phyloP scores from a whole-genome alignment of 768 basidiomycete species.

The Serendipita sp. region DNA sequence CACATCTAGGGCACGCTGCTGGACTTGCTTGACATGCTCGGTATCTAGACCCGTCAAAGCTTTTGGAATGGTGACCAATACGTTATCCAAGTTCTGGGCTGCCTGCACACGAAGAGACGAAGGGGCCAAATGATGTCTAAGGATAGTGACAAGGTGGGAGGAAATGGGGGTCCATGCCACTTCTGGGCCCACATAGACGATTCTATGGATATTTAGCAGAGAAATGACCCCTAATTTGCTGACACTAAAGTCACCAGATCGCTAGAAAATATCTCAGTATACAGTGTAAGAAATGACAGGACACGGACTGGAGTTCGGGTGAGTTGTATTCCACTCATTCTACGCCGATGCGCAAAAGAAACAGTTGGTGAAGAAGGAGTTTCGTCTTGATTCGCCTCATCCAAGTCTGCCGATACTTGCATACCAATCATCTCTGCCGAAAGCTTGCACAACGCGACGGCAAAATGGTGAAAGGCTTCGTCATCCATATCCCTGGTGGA shows the following conservation, averaged over 20 bases:
- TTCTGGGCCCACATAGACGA: conserved; percentile 68
- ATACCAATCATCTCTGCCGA: conserved; percentile 90
- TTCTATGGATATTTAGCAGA: conserved; percentile 69
- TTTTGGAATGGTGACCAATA: conserved; percentile 61
- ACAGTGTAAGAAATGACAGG: background rate
- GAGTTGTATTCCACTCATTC: conserved; percentile 80
- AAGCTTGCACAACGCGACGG: conserved; percentile 63
- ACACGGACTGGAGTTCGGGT: conserved; percentile 55
- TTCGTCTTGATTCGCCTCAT: conserved; percentile 28
- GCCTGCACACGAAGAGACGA: conserved; percentile 75
- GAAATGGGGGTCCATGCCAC: conserved; percentile 78
- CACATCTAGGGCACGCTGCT: conserved; percentile 72
- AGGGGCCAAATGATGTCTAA: conserved; percentile 54
- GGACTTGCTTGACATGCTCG: conserved; percentile 53
- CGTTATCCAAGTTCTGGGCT: conserved; percentile 71
- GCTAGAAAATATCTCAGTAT: conserved; percentile 26
- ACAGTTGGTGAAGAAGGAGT: conserved; percentile 26
- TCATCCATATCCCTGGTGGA: conserved; percentile 74
- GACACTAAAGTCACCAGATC: conserved; percentile 90
- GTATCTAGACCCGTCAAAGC: conserved; percentile 35
- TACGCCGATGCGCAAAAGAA: conserved; percentile 38
- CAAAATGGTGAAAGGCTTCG: conserved; percentile 62
- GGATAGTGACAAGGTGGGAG: conserved; percentile 60
- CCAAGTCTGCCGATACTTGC: conserved; percentile 33
- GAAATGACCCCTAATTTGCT: conserved; percentile 68